Base-by-base conservation (phyloP, 805 yeast species). In the Komagataella pseudopastoris region DNA sequence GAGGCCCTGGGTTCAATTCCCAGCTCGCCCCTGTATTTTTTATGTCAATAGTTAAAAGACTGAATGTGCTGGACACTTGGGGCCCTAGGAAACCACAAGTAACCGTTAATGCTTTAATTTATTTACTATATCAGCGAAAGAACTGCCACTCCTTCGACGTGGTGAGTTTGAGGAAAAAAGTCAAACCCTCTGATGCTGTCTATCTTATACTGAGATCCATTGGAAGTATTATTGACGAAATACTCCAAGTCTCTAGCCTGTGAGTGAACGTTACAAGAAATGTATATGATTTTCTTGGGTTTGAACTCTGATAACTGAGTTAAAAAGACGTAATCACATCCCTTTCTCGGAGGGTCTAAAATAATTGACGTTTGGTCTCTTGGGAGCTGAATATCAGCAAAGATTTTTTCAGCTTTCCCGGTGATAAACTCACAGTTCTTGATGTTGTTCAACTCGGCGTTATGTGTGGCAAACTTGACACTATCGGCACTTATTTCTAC, bases 291-390 rank as follows among this genome's bases (percentile, higher is more conserved):
- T 59, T 82, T 81, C 14, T 85, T 85, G 2, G 99, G 98, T 55
- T 77, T 72, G 67, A 86, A 93, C 18, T 74, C 87, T 18, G 93
- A 77, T 52, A 93, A 72, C 69, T 93, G 99, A 57, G 83, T 80
- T 66, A 93, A 72, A 62, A 93, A 93, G 7, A 80, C 80, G 50
- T 81, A 85, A 65, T 90, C 97, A 66, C 98, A 91, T 1, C 99
- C 99, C 66, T 91, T 93, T 65, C 99, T 81, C 46, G 98, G 96
- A 3, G 99, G 99, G 66, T 93, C 99, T 60, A 93, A 77, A 53
- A 93, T 89, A 44, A 93, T 93, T 8, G 96, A 81, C 0, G 98
- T 93, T 58, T 81, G 71, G 48, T 76, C 78, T 44, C 78, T 73
- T 6, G 96, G 95, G 3, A 88, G 79, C 55, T 82, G 84, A 55